Evolutionary conservation across 345 rosid genomes (phyloP).

Genomic region (Eucalyptus grandis): DNA sequence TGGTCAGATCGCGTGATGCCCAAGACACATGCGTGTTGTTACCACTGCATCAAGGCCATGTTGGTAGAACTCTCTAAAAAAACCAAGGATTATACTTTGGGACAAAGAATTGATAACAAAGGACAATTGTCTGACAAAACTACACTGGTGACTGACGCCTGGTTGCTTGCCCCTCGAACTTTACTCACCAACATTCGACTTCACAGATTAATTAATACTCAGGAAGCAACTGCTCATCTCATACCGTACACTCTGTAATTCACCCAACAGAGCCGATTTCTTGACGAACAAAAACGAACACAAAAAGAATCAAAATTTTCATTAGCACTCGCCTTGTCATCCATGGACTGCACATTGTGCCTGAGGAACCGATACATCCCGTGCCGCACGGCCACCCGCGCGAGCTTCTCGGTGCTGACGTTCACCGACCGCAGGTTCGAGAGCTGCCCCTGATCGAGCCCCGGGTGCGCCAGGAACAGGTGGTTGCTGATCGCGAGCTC

Average conservation of each 20-base stretch:
- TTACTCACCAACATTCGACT: neutral
- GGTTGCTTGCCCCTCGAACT: neutral
- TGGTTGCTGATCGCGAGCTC: constrained; percentile 35
- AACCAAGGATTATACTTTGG: neutral
- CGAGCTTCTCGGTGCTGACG: constrained; percentile 71
- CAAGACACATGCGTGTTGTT: neutral
- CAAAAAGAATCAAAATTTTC: neutral
- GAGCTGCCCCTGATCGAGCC: constrained; percentile 36
- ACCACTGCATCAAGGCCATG: neutral
- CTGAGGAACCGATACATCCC: constrained; percentile 30
- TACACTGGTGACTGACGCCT: neutral
- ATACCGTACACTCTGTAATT: neutral
- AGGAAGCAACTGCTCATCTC: neutral
- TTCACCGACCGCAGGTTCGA: constrained; percentile 55
- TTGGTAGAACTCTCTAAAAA: neutral
- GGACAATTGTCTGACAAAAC: neutral
- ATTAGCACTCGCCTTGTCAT: constrained; percentile 22
- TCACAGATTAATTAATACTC: neutral
- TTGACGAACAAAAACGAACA: neutral
- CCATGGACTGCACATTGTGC: constrained; percentile 28
- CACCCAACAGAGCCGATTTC: neutral
- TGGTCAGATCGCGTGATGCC: neutral
- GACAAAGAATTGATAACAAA: neutral
- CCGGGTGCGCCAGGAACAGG: constrained; percentile 38
- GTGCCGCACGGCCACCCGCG: constrained; percentile 55